These are phyloP conservation scores for Cryomyces minteri DNA, from an alignment of 495 filamentous ascomycete species.

Conservation along the genomic window DNA sequence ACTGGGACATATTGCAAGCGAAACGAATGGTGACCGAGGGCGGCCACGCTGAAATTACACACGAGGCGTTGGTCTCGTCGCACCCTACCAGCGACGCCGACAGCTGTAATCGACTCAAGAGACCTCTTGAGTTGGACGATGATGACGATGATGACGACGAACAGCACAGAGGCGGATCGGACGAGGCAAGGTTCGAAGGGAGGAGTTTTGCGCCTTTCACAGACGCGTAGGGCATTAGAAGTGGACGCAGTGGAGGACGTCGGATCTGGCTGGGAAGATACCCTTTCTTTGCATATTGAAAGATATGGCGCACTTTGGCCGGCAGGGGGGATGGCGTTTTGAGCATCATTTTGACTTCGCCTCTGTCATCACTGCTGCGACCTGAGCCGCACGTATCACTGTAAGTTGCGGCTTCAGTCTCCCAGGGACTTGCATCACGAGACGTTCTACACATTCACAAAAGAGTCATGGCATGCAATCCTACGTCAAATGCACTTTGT, in stretches of 20 bases:
- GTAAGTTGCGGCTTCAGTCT: too few species aligned
- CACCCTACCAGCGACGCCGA: too few species aligned
- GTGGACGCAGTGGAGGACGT: neutral
- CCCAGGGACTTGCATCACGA: too few species aligned
- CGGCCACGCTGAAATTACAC: neutral
- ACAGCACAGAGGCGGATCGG: conserved; percentile 1
- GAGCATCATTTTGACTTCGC: too few species aligned
- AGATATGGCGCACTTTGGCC: neutral
- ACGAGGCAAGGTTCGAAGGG: conserved; percentile 12
- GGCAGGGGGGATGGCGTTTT: too few species aligned
- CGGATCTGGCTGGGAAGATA: neutral
- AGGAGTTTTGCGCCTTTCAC: conserved; percentile 12
- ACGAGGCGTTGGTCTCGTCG: too few species aligned
- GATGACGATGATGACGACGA: conserved; percentile 14
- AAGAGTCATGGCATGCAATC: too few species aligned
- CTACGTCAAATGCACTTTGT: too few species aligned
- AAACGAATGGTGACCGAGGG: conserved; percentile 8
- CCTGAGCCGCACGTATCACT: too few species aligned
- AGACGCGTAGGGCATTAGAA: neutral
- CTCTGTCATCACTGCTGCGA: too few species aligned
- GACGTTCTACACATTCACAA: too few species aligned
- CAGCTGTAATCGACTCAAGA: conserved; percentile 5
- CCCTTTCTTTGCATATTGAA: neutral
- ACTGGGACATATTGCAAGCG: conserved; percentile 34
- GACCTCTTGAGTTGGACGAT: conserved; percentile 15